Percentiles rank a stretch among this genome's conserved stretches.
Conservation (phyloP, 2,329 filamentous ascomycete genomes). For the Helotiales sp. region DNA sequence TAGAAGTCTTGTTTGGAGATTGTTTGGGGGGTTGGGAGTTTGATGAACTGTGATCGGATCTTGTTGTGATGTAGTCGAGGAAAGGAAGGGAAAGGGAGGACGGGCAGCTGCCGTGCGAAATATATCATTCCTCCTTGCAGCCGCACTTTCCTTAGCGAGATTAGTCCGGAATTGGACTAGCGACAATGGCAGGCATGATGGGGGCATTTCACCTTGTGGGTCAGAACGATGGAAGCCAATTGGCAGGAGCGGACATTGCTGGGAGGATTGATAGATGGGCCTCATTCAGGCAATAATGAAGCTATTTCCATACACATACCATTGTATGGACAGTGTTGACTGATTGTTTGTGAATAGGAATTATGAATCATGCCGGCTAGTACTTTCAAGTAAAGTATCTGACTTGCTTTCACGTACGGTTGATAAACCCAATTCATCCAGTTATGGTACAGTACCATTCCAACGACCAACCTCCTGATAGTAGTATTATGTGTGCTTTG, state of each 20-base stretch:
- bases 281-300: constrained; percentile 7
- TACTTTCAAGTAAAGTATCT: neutral
- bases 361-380: neutral
- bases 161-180: constrained; percentile 22
- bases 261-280: constrained; percentile 1
- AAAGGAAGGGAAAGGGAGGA: constrained; percentile 31
- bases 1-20: constrained; percentile 59
- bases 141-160: constrained; percentile 29
- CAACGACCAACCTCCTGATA: too few species aligned
- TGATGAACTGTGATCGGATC: constrained; percentile 42
- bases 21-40: constrained; percentile 36
- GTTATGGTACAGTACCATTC: too few species aligned
- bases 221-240: neutral
- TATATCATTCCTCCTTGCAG: constrained; percentile 35
- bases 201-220: neutral
- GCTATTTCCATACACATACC: neutral
- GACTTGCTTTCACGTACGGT: too few species aligned
- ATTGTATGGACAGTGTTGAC: neutral
- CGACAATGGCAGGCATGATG: constrained; percentile 3
- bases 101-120: constrained; percentile 35
- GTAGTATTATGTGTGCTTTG: neutral
- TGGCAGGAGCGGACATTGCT: constrained; percentile 11
- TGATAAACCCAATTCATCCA: neutral
- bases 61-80: constrained; percentile 36
- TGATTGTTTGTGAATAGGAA: neutral